Evolutionary conservation across 768 basidiomycete genomes (phyloP).

Genomic region (Cystoderma amianthinum): DNA sequence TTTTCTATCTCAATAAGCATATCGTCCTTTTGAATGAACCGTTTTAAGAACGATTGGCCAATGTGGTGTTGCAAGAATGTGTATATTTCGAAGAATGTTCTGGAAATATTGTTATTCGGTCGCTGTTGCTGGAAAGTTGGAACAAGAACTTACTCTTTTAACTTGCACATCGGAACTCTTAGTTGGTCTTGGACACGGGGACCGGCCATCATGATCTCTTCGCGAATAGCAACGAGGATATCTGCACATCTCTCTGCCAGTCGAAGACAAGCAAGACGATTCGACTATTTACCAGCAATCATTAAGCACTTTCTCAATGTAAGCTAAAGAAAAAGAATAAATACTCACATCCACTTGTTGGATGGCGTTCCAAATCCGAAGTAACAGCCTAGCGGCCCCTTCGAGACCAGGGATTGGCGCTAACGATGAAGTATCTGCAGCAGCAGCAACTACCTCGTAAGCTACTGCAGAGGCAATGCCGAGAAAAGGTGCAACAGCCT

Average conservation of each 20-base stretch:
- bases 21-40: conserved; percentile 58
- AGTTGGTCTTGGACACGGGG: conserved; percentile 34
- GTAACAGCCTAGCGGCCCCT: conserved; percentile 36
- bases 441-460: conserved; percentile 26
- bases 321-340: not conserved
- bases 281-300: conserved; percentile 30
- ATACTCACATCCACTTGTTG: conserved; percentile 46
- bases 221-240: conserved; percentile 44
- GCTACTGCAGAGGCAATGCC: conserved; percentile 25
- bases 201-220: conserved; percentile 43
- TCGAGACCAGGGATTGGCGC: conserved; percentile 47
- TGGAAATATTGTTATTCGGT: conserved; percentile 8
- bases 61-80: conserved; percentile 39
- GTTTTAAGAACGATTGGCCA: conserved; percentile 52
- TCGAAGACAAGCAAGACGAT: conserved; percentile 49
- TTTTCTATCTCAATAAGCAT: conserved; percentile 28
- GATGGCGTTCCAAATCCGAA: conserved; percentile 50
- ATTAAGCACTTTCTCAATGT: too few species aligned
- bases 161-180: conserved; percentile 33
- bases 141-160: conserved; percentile 29
- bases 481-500: conserved; percentile 23
- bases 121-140: not conserved
- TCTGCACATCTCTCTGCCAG: conserved; percentile 57
- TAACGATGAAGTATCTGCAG: conserved; percentile 30
- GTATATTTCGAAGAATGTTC: conserved; percentile 26